These are phyloP conservation scores for Cytospora leucostoma DNA, from an alignment of 2,329 filamentous ascomycete species.

Conservation along the genomic window DNA sequence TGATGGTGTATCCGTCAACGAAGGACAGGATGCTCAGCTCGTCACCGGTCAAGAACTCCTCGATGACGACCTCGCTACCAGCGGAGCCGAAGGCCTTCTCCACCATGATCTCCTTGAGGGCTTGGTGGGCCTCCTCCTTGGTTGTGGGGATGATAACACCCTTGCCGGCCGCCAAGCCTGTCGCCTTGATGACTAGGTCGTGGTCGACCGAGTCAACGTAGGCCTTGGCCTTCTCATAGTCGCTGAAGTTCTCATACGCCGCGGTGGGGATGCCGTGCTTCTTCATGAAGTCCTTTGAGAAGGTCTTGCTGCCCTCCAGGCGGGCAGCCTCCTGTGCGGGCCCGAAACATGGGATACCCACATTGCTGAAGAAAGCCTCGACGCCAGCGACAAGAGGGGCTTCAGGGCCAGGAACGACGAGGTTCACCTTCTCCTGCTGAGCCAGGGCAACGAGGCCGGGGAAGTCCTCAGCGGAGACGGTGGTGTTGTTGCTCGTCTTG, in stretches of 20 bases:
- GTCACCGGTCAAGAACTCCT: constrained; percentile 89
- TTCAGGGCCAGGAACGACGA: constrained; percentile 89
- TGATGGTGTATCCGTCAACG: constrained; percentile 83
- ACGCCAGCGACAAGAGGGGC: constrained; percentile 91
- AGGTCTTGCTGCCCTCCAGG: constrained; percentile 96
- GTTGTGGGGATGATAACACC: constrained; percentile 86
- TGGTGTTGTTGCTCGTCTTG: constrained; percentile 72
- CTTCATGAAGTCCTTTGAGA: constrained; percentile 97
- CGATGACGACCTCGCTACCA: constrained; percentile 89
- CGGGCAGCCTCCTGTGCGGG: constrained; percentile 80
- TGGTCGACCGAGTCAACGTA: constrained; percentile 74
- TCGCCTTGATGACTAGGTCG: constrained; percentile 89
- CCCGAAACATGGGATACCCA: constrained; percentile 80
- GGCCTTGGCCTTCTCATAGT: constrained; percentile 69
- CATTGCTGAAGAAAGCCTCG: constrained; percentile 74
- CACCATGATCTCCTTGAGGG: constrained; percentile 87
- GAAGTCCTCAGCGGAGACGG: constrained; percentile 76
- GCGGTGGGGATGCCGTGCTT: constrained; percentile 88
- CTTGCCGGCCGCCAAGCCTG: constrained; percentile 89
- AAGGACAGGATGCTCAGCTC: constrained; percentile 92
- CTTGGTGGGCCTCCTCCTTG: constrained; percentile 79
- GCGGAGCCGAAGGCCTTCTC: constrained; percentile 83
- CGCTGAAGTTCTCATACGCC: constrained; percentile 82
- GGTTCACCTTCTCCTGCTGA: constrained; percentile 70
- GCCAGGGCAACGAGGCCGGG: constrained; percentile 74